Evolutionary conservation across 768 basidiomycete genomes (phyloP).

Genomic region (Russula dissimulans): DNA sequence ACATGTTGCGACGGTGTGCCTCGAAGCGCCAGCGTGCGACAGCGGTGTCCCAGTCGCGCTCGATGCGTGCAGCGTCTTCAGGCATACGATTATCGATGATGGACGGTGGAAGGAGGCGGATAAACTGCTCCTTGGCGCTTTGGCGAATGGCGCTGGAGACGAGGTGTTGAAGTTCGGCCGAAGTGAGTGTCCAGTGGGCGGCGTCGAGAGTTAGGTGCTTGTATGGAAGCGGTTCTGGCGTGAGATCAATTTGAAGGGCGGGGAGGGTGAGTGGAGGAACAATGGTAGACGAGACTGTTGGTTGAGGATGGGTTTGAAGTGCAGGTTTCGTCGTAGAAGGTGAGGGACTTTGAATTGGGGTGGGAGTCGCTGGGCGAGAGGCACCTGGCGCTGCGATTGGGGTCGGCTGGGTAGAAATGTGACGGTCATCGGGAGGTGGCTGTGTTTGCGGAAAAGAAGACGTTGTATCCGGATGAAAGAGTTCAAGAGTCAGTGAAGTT

Average conservation of each 20-base stretch:
- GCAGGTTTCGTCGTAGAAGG: neutral
- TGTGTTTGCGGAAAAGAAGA: neutral
- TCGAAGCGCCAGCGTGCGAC: constrained; percentile 19
- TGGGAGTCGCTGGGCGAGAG: constrained; percentile 7
- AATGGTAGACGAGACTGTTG: neutral
- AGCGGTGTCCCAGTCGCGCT: constrained; percentile 9
- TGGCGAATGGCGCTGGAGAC: constrained; percentile 20
- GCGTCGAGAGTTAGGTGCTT: constrained; percentile 17
- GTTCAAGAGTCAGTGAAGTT: neutral
- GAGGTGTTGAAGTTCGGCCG: constrained; percentile 18
- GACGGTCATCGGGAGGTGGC: neutral
- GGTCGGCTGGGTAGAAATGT: neutral
- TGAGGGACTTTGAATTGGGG: neutral
- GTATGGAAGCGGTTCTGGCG: constrained; percentile 17
- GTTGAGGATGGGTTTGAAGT: constrained; percentile 7
- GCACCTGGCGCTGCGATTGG: neutral
- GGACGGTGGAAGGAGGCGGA: constrained; percentile 17
- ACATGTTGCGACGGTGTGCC: constrained; percentile 16
- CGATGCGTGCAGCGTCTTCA: constrained; percentile 1
- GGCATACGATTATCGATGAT: constrained; percentile 1
- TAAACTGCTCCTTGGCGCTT: constrained; percentile 19
- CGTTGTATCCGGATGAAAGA: neutral
- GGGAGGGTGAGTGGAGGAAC: constrained; percentile 3
- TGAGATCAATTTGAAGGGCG: constrained; percentile 1
- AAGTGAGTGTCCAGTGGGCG: constrained; percentile 20